Base-by-base conservation (phyloP, 2,329 filamentous ascomycete species). In the Scedosporium dehoogii region DNA sequence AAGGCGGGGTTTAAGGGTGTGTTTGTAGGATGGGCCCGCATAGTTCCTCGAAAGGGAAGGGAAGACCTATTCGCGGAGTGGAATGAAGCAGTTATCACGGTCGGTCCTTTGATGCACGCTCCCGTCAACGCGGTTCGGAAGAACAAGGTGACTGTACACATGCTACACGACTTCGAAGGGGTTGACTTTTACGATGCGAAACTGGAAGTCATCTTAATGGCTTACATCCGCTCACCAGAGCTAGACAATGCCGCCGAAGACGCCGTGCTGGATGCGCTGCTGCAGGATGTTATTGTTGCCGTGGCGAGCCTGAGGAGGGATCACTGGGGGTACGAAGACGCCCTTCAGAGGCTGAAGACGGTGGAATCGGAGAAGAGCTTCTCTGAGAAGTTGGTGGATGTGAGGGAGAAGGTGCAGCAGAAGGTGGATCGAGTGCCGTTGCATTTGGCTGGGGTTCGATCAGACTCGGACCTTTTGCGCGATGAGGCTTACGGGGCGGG, bases 11-110 rank as follows among this genome's bases (percentile, higher is more conserved):
- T 89, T 59, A 73, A 76, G 12, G 87, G 87, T 0, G 78, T 86
- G 6, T 90, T 86, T 67, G 84, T 87, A 46, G 86, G 84, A 3
- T 90, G 87, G 86, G 81, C 80, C 0, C 73, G 79, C 0, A 67
- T 84, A 1, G 65, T 78, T 1, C 72, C 75, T 0, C 69, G 70
- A 0, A 70, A 73, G 23, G 69, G 67, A 0, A 65, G 69, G 2
- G 29, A 33, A 9, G 73, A 70, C 3, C 59, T 75, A 1, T 71
- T 75, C 0, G 64, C 70, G 3, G 74, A 78, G 38, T 90, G 87
- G 87, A 76, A 81, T 64, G 81, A 85, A 66, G 78, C 79, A 3
- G 74, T 89, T 10, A 78, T 89, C 58, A 82, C 80, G 0, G 76
- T 86, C 18, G 79, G 79, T 0, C 81, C 83, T 0, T 25, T 55